Evolutionary conservation across 371 early-diverging fungal species (phyloP), one percentile per base, ranked within the genome.

Genomic region (Actinomortierella wolfii): DNA sequence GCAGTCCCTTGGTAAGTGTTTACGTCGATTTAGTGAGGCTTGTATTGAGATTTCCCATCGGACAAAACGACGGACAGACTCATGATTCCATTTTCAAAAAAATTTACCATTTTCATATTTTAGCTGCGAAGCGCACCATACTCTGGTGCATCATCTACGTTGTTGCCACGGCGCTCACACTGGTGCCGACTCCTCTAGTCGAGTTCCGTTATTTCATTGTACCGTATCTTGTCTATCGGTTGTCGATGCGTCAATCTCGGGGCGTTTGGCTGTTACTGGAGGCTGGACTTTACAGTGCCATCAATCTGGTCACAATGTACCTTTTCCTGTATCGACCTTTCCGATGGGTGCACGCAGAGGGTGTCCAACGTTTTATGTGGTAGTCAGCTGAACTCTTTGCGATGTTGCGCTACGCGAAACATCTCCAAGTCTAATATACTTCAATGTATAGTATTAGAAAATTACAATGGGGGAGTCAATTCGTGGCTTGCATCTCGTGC

Each of bases 161-260:
- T 0, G 57, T 59, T 3, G 73, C 83, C 0, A 61, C 81, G 2
- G 61, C 81, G 0, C 56, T 91, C 23, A 86, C 88, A 1, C 77
- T 97, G 17, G 83, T 97, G 1, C 97, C 98, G 0, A 92, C 96
- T 1, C 98, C 98, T 2, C 76, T 98, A 24, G 74, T 98, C 24
- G 98, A 98, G 69, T 94, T 97, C 63, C 83, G 98, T 21, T 98
- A 98, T 82, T 98, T 93, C 78, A 90, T 97, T 39, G 78, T 94
- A 3, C 97, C 97, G 0, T 94, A 86, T 63, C 60, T 86, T 40
- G 70, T 96, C 46, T 89, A 85, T 43, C 81, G 92, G 39, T 55
- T 94, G 18, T 87, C 95, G 59, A 68, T 88, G 53, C 60, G 63
- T 3, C 77, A 67, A 44, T 49, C 69, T 15, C 55, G 51, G 41